These are phyloP conservation scores for Melanogaster broomeanus DNA, from an alignment of 768 basidiomycete genomes.

Conservation along the genomic window DNA sequence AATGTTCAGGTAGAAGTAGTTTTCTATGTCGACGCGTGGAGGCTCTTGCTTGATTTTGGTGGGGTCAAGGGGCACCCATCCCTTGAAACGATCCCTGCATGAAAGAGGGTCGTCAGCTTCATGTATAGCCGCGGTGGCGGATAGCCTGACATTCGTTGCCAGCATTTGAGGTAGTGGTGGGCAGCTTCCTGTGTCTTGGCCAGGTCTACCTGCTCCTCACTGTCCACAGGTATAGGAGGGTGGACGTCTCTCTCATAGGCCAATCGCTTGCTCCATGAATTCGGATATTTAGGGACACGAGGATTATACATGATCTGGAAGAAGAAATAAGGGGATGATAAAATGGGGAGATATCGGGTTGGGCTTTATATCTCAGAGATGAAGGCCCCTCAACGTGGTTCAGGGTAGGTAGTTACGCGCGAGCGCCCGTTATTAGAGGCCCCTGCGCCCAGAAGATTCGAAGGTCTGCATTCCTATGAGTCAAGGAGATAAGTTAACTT, in stretches of 20 bases:
- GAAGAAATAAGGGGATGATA: too few species aligned
- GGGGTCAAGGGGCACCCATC: constrained; percentile 20
- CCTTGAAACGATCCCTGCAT: neutral
- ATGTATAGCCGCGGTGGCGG: neutral
- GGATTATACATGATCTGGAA: too few species aligned
- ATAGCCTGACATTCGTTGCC: neutral
- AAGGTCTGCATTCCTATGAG: neutral
- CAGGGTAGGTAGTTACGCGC: too few species aligned
- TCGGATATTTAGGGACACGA: neutral
- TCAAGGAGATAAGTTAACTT: neutral
- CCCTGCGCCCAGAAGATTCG: neutral
- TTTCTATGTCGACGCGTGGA: constrained; percentile 12
- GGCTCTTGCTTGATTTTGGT: constrained; percentile 8
- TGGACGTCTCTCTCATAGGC: too few species aligned
- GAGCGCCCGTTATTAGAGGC: too few species aligned
- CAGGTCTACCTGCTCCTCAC: neutral
- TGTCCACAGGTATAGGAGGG: too few species aligned
- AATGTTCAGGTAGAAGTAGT: constrained; percentile 22
- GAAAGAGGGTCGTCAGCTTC: neutral
- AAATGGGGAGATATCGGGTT: too few species aligned
- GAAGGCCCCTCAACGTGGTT: too few species aligned
- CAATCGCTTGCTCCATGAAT: too few species aligned
- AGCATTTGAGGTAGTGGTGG: constrained; percentile 5
- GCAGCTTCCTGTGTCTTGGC: constrained; percentile 2
- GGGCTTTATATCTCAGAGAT: too few species aligned